These are phyloP conservation scores for Dictyostelium citrinum DNA, from an alignment of 78 protist genomes.

Conservation along the genomic window DNA sequence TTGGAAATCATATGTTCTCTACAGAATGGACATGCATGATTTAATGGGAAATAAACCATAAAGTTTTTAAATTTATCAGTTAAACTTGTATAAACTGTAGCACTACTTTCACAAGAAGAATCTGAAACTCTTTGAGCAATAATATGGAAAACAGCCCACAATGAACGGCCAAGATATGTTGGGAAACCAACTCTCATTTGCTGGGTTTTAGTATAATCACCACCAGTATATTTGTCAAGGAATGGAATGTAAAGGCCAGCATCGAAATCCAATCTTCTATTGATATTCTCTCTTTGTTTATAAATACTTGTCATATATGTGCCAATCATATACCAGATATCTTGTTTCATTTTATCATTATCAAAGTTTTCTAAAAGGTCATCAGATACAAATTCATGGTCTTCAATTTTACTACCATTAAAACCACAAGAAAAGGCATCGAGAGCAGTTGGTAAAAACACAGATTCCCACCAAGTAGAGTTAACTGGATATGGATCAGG, in stretches of 20 bases:
- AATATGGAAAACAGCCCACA: conserved; percentile 7
- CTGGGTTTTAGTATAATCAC: not conserved
- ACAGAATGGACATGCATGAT: conserved; percentile 33
- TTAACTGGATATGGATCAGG: not conserved
- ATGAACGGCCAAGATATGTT: not conserved
- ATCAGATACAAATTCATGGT: conserved; percentile 6
- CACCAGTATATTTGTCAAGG: conserved; percentile 3
- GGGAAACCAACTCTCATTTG: conserved; percentile 33
- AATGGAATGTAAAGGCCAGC: conserved; percentile 16
- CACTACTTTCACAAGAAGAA: not conserved
- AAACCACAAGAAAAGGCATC: conserved; percentile 18
- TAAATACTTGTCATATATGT: not conserved
- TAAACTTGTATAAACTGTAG: not conserved
- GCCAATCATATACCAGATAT: conserved; percentile 17
- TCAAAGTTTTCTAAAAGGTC: not conserved
- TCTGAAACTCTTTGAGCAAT: conserved; percentile 18
- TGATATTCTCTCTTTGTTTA: not conserved
- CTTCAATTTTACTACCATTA: not conserved
- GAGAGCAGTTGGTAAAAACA: not conserved
- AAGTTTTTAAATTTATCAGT: not conserved
- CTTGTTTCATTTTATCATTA: not conserved
- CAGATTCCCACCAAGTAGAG: not conserved
- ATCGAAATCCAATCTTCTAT: conserved; percentile 27
- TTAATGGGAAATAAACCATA: not conserved
- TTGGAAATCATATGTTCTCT: conserved; percentile 2